A percentile compares a stretch with the other conserved stretches of the same genome.
Evolutionary conservation across 371 early-diverging fungal species (phyloP).

Genomic region (Rhizopus stolonifer): DNA sequence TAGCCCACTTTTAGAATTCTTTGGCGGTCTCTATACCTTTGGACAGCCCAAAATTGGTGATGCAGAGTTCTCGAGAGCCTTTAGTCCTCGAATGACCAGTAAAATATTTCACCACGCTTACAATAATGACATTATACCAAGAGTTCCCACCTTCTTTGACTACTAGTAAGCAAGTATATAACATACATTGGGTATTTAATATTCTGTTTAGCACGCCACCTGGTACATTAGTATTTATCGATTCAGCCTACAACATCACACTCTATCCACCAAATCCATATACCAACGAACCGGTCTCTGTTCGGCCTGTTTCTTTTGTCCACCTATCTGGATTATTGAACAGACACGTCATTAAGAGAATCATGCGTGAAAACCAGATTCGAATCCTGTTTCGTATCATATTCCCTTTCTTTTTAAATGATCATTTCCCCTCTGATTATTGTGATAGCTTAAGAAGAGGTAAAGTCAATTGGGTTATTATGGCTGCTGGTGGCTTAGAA

Average conservation of each 20-base stretch:
- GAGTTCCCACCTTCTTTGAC: conserved; percentile 13
- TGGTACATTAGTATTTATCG: conserved; percentile 60
- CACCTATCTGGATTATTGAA: conserved; percentile 61
- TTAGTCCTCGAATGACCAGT: conserved; percentile 46
- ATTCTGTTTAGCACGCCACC: conserved; percentile 48
- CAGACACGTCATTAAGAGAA: conserved; percentile 48
- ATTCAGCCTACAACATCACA: conserved; percentile 50
- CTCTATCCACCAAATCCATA: conserved; percentile 61
- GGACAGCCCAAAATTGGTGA: conserved; percentile 62
- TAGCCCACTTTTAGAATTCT: conserved; percentile 52
- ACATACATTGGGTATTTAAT: background rate
- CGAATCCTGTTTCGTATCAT: conserved; percentile 53
- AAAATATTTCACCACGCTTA: conserved; percentile 62
- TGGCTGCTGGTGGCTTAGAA: conserved; percentile 35
- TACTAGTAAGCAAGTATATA: conserved; percentile 15
- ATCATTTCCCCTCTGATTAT: conserved; percentile 62
- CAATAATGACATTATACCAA: conserved; percentile 48
- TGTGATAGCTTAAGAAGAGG: conserved; percentile 52
- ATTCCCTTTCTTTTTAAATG: conserved; percentile 60
- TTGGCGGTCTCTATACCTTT: conserved; percentile 59
- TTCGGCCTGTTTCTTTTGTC: conserved; percentile 56
- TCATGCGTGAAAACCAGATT: conserved; percentile 47
- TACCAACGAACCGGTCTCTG: conserved; percentile 56
- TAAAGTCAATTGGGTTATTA: conserved; percentile 42
- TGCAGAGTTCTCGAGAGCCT: conserved; percentile 51